Base-by-base conservation (phyloP, 2,329 filamentous ascomycete species). In the Apiospora sp. region DNA sequence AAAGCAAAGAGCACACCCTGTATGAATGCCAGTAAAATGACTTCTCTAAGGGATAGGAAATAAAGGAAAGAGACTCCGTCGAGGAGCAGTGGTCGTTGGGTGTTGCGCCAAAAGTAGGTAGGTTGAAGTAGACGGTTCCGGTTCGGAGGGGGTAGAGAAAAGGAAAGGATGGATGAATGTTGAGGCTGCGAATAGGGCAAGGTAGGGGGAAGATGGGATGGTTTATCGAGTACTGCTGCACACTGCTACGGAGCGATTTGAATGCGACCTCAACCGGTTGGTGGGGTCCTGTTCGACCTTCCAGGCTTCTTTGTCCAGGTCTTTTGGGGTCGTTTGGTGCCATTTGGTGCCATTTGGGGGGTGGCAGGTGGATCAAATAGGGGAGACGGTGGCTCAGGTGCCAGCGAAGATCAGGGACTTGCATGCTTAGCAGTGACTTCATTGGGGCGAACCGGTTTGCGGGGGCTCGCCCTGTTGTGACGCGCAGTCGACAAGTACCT, bases 1-100 rank as follows among this genome's bases (percentile, higher is more conserved):
- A n/a, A 64, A 64, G 3, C 58, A 64, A 64, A 41, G 22, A 64
- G 10, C 22, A 64, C 14, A 24, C 58, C 14, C 19, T 34, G 30
- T 37, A 41, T 41, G 58, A 24, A 41, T 41, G 34, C 34, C 58
- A 14, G 34, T 64, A 64, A 41, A 41, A 41, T 64, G 58, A 10
- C 34, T 64, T n/a, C n/a, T 12, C 5, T 34, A n/a, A 64, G 58
- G 34, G 37, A 14, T 64, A 10, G 58, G 58, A n/a, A 37, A 37
- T 64, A 41, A 64, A 64, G 58, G 58, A 64, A 64, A 64, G 58
- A 41, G n/a, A 41, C 30, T 64, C 58, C 58, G 58, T 64, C 58
- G 58, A 41, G 58, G 58, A 64, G 58, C 19, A 2, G 22, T 41
- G 58, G 58, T 41, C 34, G 58, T 34, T 64, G 58, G 34, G 30